Evolutionary conservation across 352 stramenopile species (phyloP).

Genomic region (Thalassiosira hispida): DNA sequence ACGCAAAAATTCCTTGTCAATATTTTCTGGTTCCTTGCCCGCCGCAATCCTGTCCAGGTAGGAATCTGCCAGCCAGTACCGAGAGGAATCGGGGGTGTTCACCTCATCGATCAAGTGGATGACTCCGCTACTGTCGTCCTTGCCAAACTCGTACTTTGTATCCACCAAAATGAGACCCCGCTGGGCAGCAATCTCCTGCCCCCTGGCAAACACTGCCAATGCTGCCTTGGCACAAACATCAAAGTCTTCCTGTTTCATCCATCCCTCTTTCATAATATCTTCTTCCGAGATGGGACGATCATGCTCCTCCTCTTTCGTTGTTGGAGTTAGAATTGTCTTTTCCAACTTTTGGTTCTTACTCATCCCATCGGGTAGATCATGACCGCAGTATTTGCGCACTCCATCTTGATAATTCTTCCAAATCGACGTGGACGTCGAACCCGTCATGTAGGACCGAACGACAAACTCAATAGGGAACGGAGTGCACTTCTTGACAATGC

Average conservation of each 20-base stretch:
- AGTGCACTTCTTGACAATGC: slow-evolving; percentile 94
- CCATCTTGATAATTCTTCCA: slow-evolving; percentile 99
- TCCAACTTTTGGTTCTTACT: slow-evolving; percentile 96
- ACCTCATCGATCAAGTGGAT: slow-evolving; percentile 99
- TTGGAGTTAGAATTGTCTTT: slow-evolving; percentile 95
- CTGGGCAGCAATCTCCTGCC: slow-evolving; percentile 90
- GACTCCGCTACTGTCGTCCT: slow-evolving; percentile 84
- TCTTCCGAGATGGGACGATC: slow-evolving; percentile 96
- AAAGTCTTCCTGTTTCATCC: slow-evolving; percentile 97
- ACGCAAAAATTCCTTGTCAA: slow-evolving; percentile 99
- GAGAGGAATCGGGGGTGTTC: slow-evolving; percentile 97
- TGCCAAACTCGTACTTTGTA: slow-evolving; percentile 96
- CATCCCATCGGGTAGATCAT: slow-evolving; percentile 91
- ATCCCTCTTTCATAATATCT: slow-evolving; percentile 92
- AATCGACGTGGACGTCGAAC: slow-evolving; percentile 97
- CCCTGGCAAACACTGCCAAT: slow-evolving; percentile 92
- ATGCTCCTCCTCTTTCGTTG: slow-evolving; percentile 98
- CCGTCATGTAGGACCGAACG: slow-evolving; percentile 95
- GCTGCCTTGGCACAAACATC: slow-evolving; percentile 93
- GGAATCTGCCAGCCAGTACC: slow-evolving; percentile 88
- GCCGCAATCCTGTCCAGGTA: slow-evolving; percentile 90
- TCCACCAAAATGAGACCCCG: slow-evolving; percentile 98
- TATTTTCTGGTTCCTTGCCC: slow-evolving; percentile 95
- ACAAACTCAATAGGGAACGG: slow-evolving; percentile 99
- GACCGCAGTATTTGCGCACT: slow-evolving; percentile 95